phyloP scores from a whole-genome alignment of 768 basidiomycete species.

The Russula compacta region DNA sequence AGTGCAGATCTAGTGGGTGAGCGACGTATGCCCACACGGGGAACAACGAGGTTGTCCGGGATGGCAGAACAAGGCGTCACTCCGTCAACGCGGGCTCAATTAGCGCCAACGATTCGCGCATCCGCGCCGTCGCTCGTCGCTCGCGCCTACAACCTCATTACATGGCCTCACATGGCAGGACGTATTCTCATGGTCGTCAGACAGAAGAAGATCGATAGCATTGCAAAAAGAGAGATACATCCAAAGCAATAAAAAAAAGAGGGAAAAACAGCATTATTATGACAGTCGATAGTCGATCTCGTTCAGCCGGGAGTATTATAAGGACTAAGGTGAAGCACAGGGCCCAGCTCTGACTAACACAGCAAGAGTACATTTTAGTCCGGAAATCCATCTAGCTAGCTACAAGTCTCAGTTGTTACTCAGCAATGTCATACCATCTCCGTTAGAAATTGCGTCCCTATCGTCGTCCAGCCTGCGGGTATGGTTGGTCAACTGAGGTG shows the following conservation, averaged over 20 bases:
- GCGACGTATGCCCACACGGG: not conserved
- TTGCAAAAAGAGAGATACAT: slow-evolving; percentile 9
- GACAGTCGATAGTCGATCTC: not conserved
- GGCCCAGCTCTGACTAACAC: slow-evolving; percentile 2
- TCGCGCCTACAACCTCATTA: no score
- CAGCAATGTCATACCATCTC: slow-evolving; percentile 41
- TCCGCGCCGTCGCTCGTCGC: no score
- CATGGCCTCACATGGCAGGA: not conserved
- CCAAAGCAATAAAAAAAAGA: slow-evolving; percentile 8
- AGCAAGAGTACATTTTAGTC: slow-evolving; percentile 5
- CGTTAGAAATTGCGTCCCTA: slow-evolving; percentile 51
- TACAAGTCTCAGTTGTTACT: slow-evolving; percentile 14
- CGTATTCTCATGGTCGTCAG: not conserved
- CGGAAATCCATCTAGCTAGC: not conserved
- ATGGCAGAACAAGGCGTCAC: not conserved
- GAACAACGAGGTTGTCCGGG: not conserved
- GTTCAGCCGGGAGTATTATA: slow-evolving; percentile 4
- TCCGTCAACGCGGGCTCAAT: not conserved
- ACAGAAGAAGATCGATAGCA: slow-evolving; percentile 2
- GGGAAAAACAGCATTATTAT: not conserved
- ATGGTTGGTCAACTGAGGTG: not conserved
- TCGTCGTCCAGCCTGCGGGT: slow-evolving; percentile 55
- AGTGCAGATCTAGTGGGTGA: not conserved
- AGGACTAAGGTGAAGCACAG: slow-evolving; percentile 2
- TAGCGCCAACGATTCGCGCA: no score